These are phyloP conservation scores for Geotrichum fermentans DNA, from an alignment of 1,139 yeast species.

Conservation along the genomic window DNA sequence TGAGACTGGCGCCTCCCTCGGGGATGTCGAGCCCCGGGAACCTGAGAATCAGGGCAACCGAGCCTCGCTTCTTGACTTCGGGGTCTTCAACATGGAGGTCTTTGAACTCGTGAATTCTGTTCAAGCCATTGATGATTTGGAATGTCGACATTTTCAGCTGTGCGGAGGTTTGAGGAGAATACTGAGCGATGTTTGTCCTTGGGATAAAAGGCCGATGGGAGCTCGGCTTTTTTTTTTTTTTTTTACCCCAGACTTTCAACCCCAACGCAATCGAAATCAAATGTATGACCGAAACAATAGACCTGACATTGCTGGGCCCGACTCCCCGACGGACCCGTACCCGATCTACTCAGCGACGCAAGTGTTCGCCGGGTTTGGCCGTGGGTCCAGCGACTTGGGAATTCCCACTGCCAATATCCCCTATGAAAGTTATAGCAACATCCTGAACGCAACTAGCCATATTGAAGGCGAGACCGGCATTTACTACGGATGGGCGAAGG, in stretches of 20 bases:
- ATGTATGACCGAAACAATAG: slow-evolving; percentile 19
- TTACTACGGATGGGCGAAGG: slow-evolving; percentile 76
- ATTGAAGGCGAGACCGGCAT: slow-evolving; percentile 61
- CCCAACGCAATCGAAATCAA: neutral
- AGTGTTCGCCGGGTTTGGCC: slow-evolving; percentile 84
- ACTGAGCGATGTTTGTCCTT: too few species aligned
- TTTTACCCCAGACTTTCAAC: neutral
- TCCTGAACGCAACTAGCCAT: slow-evolving; percentile 37
- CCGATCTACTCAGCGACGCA: slow-evolving; percentile 55
- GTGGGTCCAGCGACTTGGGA: slow-evolving; percentile 91
- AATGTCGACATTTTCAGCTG: neutral
- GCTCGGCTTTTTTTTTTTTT: neutral
- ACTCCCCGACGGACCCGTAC: slow-evolving; percentile 52
- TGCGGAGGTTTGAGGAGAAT: neutral
- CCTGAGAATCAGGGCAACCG: slow-evolving; percentile 28
- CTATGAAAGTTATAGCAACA: slow-evolving; percentile 48
- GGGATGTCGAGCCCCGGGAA: slow-evolving; percentile 24
- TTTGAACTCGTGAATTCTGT: slow-evolving; percentile 20
- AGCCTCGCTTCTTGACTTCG: slow-evolving; percentile 24
- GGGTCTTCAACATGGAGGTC: slow-evolving; percentile 22
- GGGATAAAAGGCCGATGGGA: neutral
- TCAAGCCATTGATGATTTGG: slow-evolving; percentile 22
- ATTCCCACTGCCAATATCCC: slow-evolving; percentile 94
- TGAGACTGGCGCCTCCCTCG: slow-evolving; percentile 6
- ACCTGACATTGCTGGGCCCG: slow-evolving; percentile 44